Evolutionary conservation across 2,329 filamentous ascomycete genomes (phyloP).

Genomic region (Aspergillus sp.): DNA sequence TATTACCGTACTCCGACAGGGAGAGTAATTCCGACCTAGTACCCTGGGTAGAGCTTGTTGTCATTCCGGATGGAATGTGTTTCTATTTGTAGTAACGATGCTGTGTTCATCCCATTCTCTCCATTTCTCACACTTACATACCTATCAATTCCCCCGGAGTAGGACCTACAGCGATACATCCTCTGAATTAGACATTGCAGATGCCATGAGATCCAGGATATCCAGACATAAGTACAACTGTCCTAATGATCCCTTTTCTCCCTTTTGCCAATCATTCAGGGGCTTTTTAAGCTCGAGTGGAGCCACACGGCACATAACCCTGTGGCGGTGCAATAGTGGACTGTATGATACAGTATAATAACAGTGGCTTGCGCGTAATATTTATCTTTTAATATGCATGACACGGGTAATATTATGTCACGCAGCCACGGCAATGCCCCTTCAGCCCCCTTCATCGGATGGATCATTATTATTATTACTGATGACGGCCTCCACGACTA

Average conservation of each 20-base stretch:
- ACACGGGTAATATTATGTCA: too few relatives aligned
- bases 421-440: neutral
- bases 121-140: too few relatives aligned
- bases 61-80: too few relatives aligned
- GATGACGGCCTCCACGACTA: neutral
- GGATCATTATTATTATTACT: neutral
- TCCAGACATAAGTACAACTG: neutral
- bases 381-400: too few relatives aligned
- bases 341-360: constrained; percentile 1
- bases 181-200: neutral
- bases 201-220: neutral
- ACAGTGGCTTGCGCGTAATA: neutral
- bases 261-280: constrained; percentile 14
- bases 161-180: neutral
- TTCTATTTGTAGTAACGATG: neutral
- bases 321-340: constrained; percentile 19
- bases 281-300: constrained; percentile 21
- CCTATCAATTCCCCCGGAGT: too few relatives aligned
- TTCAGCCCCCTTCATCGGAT: neutral
- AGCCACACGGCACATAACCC: constrained; percentile 10
- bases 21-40: too few relatives aligned
- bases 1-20: too few relatives aligned
- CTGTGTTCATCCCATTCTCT: neutral
- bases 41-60: too few relatives aligned
- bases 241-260: too few relatives aligned